Conservation (phyloP, 331 rosid species). For the Ulmus americana region DNA sequence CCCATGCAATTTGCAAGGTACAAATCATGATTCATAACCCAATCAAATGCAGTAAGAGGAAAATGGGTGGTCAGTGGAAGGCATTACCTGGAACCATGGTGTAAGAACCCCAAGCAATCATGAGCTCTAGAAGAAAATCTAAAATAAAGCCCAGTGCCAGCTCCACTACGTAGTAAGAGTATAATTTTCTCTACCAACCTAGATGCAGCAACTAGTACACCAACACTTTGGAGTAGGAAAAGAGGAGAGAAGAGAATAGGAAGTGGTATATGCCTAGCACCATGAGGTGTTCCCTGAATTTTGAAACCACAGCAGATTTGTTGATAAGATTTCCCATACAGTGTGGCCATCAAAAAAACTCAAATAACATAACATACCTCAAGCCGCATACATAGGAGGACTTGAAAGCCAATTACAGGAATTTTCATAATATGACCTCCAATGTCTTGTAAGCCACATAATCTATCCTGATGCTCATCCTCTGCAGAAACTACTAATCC, state of each 20-base stretch:
- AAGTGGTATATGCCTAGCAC: constrained; percentile 57
- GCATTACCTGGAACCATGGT: constrained; percentile 87
- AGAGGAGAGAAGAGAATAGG: constrained; percentile 78
- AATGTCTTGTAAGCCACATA: constrained; percentile 86
- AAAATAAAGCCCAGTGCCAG: constrained; percentile 63
- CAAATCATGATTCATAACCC: not conserved
- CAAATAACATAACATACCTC: constrained; percentile 51
- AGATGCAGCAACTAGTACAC: constrained; percentile 58
- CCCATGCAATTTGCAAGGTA: not conserved
- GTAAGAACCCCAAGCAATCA: constrained; percentile 87
- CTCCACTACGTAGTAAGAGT: constrained; percentile 55
- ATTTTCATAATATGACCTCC: constrained; percentile 95
- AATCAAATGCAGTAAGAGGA: not conserved
- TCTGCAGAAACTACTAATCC: constrained; percentile 70
- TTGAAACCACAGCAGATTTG: constrained; percentile 22
- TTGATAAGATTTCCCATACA: constrained; percentile 16
- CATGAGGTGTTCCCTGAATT: constrained; percentile 78
- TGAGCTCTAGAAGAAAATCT: constrained; percentile 64
- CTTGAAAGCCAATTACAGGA: constrained; percentile 72
- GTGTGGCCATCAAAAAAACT: constrained; percentile 20
- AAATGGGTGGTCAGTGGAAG: not conserved
- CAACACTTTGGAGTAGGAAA: constrained; percentile 75
- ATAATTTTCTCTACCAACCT: constrained; percentile 75
- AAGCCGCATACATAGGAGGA: constrained; percentile 84
- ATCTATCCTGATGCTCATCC: constrained; percentile 51